phyloP scores from a whole-genome alignment of 345 rosid genomes.

The Carallia pectinifolia region DNA sequence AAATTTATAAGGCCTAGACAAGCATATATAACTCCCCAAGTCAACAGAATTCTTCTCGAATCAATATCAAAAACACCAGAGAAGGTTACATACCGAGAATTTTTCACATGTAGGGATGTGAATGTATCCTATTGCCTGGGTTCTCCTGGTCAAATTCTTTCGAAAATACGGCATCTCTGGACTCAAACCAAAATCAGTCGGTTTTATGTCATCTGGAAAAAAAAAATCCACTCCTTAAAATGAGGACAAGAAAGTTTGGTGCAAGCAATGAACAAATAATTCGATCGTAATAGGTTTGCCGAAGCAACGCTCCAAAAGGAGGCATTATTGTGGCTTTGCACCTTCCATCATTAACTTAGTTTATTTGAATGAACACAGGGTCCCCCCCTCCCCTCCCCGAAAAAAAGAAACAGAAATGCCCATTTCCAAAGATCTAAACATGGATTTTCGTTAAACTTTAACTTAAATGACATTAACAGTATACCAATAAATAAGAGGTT shows the following conservation, averaged over 20 bases:
- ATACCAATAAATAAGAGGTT: no score
- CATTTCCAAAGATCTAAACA: no score
- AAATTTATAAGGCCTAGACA: not conserved
- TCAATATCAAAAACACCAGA: not conserved
- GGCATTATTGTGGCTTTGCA: no score
- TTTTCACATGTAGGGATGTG: constrained; percentile 55
- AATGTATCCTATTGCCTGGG: constrained; percentile 57
- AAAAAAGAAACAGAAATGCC: no score
- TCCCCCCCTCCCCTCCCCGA: no score
- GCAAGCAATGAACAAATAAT: no score
- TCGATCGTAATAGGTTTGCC: no score
- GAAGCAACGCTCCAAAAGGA: no score
- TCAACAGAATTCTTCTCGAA: not conserved
- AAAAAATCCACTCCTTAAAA: constrained; percentile 2
- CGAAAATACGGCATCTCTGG: constrained; percentile 53
- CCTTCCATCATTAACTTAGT: no score
- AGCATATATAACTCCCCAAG: not conserved
- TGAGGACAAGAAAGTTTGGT: constrained; percentile 1
- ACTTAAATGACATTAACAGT: no score
- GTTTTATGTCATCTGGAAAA: constrained; percentile 53
- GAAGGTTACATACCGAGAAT: constrained; percentile 61
- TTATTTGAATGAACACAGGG: no score
- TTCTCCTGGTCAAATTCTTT: not conserved
- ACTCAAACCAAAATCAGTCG: constrained; percentile 58
- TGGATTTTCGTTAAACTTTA: no score